Base-by-base conservation (phyloP, 75 land plant species). In the Gnetum montanum region DNA sequence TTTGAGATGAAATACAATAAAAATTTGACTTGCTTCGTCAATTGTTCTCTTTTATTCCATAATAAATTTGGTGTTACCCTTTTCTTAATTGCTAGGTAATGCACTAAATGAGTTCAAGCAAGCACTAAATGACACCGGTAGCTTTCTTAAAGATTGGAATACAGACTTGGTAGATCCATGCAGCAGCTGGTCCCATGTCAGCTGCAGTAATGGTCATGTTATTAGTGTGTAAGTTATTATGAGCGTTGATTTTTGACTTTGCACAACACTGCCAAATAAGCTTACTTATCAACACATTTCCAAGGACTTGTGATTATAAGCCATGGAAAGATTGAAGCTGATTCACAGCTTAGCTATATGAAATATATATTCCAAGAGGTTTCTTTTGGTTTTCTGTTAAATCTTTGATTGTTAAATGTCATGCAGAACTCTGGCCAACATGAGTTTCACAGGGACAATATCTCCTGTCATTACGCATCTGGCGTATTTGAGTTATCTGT, bases 141-240 rank as follows among this genome's bases (percentile, higher is more conserved):
- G 40, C 23, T 38, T 20, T 15, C 46, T 71, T 31, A n/a, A 5
- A 2, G 49, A 57, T 58, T 83, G 83, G 87, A 61, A 79, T 63
- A 4, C 26, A 22, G 12, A 65, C 58, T 34, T 71, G n/a, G 79
- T 83, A 28, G 82, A 75, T 62, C 83, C 87, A 11, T 83, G 87
- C 73, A 56, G 57, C 47, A 81, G 84, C 56, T 83, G 87, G 87
- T 59, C 69, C 25, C 61, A 72, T 68, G 76, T 83, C 29, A 62
- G 67, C 31, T 83, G 87, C 43, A 18, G n/a, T 43, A 34, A 76
- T 38, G 75, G 77, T 36, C 63, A 64, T 50, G 87, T 84, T 48
- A 31, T 64, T 31, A 53, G 66, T 26, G 41, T 84, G 86, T 79
- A 62, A 71, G 85, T 61, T 23, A 24, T 33, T 61, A n/a, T 30